phyloP scores from a whole-genome alignment of 2,329 filamentous ascomycete species.

The Cytospora piceicola region DNA sequence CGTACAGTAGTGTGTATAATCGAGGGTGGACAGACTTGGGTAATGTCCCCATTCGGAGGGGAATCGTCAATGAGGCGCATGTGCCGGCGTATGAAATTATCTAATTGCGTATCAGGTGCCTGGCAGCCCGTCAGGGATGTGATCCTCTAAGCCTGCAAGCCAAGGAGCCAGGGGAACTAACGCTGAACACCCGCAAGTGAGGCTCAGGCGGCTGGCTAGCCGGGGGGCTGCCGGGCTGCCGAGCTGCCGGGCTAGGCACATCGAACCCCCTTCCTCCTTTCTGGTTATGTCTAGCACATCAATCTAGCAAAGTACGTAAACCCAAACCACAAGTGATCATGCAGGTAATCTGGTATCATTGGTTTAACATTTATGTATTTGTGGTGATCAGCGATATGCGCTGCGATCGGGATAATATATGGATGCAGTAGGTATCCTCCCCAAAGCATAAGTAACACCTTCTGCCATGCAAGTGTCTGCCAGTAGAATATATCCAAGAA shows the following conservation, averaged over 20 bases:
- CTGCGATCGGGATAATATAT: neutral
- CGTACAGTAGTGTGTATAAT: neutral
- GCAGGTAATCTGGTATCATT: neutral
- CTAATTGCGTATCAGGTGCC: neutral
- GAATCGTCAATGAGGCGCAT: neutral
- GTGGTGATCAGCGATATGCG: neutral
- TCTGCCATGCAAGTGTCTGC: neutral
- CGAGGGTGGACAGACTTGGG: neutral
- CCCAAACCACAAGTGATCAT: neutral
- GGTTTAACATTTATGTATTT: neutral
- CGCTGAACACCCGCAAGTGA: neutral
- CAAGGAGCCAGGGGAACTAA: no score
- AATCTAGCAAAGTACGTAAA: neutral
- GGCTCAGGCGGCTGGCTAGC: no score
- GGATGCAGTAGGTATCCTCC: neutral
- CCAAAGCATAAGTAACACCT: neutral
- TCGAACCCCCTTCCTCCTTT: neutral
- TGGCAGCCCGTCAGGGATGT: neutral
- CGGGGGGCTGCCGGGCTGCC: no score
- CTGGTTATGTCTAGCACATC: neutral
- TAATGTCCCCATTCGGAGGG: neutral
- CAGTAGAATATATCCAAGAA: conserved; percentile 25
- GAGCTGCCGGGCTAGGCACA: no score
- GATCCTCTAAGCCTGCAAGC: neutral
- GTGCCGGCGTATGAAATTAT: neutral